phyloP scores from a whole-genome alignment of 371 early-diverging fungal species.

The Dichotomocladium elegans region DNA sequence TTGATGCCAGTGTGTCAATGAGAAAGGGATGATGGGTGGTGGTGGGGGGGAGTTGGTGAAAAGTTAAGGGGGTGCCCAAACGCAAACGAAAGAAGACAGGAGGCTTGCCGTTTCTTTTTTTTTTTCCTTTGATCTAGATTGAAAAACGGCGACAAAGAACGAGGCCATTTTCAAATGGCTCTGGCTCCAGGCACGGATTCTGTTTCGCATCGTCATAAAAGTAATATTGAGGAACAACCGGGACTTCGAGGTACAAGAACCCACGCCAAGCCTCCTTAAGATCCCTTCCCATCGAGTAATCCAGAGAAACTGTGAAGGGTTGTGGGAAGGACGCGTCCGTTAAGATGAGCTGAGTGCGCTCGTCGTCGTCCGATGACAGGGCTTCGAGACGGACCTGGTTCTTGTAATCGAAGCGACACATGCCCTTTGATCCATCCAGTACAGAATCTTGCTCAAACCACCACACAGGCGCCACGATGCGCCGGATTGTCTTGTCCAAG shows the following conservation, averaged over 20 bases:
- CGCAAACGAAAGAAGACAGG: no score
- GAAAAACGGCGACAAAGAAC: no score
- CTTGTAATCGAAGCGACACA: slow-evolving; percentile 40
- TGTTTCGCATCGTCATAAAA: no score
- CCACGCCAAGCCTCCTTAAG: slow-evolving; percentile 37
- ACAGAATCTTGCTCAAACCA: slow-evolving; percentile 42
- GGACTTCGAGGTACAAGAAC: slow-evolving; percentile 24
- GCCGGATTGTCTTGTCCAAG: slow-evolving; percentile 24
- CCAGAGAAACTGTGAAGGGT: slow-evolving; percentile 31
- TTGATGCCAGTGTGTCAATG: no score
- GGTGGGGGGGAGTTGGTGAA: no score
- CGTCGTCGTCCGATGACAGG: slow-evolving; percentile 37
- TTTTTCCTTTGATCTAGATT: no score
- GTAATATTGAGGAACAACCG: no score
- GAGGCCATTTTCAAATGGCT: no score
- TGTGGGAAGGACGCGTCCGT: slow-evolving; percentile 29
- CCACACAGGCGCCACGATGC: slow-evolving; percentile 36
- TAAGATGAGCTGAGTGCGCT: slow-evolving; percentile 24
- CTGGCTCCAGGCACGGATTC: no score
- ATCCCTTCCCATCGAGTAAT: slow-evolving; percentile 25
- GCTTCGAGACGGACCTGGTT: slow-evolving; percentile 44
- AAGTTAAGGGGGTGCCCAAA: no score
- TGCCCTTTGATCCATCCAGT: slow-evolving; percentile 35
- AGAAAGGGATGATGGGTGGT: no score
- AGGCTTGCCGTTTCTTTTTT: no score